Base-by-base conservation (phyloP, 2,329 filamentous ascomycete genomes). In the Tolypocladium guangdongense region DNA sequence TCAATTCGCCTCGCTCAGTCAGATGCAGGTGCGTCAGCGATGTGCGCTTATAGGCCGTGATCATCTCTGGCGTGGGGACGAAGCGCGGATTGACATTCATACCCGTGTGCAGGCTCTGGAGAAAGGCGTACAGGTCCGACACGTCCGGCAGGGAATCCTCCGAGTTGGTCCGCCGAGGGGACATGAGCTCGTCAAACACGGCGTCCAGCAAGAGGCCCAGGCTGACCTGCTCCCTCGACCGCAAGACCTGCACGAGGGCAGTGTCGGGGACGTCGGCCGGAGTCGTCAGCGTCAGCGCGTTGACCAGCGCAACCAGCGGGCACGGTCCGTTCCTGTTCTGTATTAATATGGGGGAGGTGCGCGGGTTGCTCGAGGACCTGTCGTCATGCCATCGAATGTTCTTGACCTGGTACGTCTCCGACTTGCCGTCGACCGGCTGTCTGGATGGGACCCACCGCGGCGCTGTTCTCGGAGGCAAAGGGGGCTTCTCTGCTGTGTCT, bases 51-150 rank as follows among this genome's bases (percentile, higher is more conserved):
- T 77, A 75, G 2, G 75, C 74, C 52, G 62, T 68, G 33, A 73
- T 64, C 22, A 74, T 68, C 16, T 78, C 73, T 8, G 71, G 65
- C 0, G 74, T 77, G 2, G 88, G 78, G 8, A 95, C 78, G 58
- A 96, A 93, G 22, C 87, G 83, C 2, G 93, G 93, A 59, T 99
- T 99, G 54, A 97, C 92, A 63, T 97, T 99, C 88, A 99, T 96
- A 38, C 93, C 93, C 0, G 91, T 97, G 61, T 96, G 90, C 2
- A 99, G 74, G 46, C 89, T 88, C 54, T 93, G 82, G 2, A 99
- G 74, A 64, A 99, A 99, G 7, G 80, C 78, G 66, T 96, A 95
- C 1, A 99, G 76, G 55, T 96, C 91, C 37, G 85, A 81, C 11
- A 97, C 86, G 65, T 97, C 93, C 0, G 92, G 92, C 27, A 97